These are phyloP conservation scores for Ceratobasidium sp. DNA, from an alignment of 1,284 basidiomycete genomes.

Conservation along the genomic window DNA sequence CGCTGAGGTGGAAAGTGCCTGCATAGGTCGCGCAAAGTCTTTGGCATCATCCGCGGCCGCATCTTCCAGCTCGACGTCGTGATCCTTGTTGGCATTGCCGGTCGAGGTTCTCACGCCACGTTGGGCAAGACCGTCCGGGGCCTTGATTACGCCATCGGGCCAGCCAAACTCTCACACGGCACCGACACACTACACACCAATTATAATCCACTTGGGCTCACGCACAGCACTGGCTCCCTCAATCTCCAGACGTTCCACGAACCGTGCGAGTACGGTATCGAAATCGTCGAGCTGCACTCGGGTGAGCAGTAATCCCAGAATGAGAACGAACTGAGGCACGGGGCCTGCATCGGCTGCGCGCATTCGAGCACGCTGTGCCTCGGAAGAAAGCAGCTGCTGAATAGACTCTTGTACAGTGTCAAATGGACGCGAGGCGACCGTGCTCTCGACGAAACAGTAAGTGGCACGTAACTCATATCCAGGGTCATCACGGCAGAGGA, in stretches of 20 bases:
- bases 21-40: slow-evolving; percentile 71
- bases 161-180: slow-evolving; percentile 90
- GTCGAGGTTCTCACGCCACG: slow-evolving; percentile 42
- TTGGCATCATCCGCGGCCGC: slow-evolving; percentile 70
- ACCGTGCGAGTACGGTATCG: slow-evolving; percentile 79
- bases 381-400: slow-evolving; percentile 83
- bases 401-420: slow-evolving; percentile 88
- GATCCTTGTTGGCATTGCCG: slow-evolving; percentile 28
- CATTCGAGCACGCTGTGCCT: slow-evolving; percentile 70
- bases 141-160: slow-evolving; percentile 75
- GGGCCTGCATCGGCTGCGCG: slow-evolving; percentile 76
- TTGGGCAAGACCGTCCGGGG: slow-evolving; percentile 39
- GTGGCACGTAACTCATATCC: slow-evolving; percentile 87
- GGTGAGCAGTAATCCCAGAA: slow-evolving; percentile 97
- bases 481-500: slow-evolving; percentile 84
- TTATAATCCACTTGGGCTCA: slow-evolving; percentile 96
- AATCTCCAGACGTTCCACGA: slow-evolving; percentile 84
- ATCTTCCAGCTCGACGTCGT: slow-evolving; percentile 49
- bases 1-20: slow-evolving; percentile 48
- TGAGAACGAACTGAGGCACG: slow-evolving; percentile 86
- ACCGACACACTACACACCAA: slow-evolving; percentile 87
- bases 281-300: slow-evolving; percentile 95
- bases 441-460: slow-evolving; percentile 96
- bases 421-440: slow-evolving; percentile 92
- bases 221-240: slow-evolving; percentile 70